A percentile compares a stretch with the other conserved stretches of the same genome.
Conservation (phyloP, 495 filamentous ascomycete species). For the Usnea hakonensis region DNA sequence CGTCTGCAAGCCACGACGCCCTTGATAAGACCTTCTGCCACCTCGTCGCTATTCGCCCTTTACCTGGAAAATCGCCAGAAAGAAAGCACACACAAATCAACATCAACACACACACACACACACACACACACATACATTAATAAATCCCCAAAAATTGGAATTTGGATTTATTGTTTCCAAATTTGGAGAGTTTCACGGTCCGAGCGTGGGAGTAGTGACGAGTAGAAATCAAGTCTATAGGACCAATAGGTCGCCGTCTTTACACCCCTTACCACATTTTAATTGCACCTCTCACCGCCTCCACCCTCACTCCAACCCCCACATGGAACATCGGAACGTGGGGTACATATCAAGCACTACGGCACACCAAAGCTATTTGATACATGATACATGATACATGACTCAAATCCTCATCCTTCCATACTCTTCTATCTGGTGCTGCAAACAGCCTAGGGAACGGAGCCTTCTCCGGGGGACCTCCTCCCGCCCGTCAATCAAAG, state of each 20-base stretch:
- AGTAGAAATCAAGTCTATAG: too few species aligned
- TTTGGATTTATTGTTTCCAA: not conserved
- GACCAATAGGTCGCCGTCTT: not conserved
- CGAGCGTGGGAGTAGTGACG: not conserved
- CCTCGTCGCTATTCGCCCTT: not conserved
- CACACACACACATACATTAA: too few species aligned
- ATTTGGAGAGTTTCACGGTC: not conserved
- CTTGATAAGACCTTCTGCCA: constrained; percentile 11
- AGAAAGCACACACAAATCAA: not conserved
- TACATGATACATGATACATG: too few species aligned
- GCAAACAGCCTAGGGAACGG: not conserved
- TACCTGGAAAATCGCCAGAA: too few species aligned
- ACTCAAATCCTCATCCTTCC: too few species aligned
- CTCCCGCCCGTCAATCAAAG: not conserved
- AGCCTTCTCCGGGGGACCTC: not conserved
- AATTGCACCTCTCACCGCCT: not conserved
- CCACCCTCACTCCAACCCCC: too few species aligned
- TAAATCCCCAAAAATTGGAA: too few species aligned
- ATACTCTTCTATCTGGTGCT: not conserved
- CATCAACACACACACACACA: too few species aligned
- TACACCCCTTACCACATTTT: not conserved
- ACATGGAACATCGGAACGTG: not conserved
- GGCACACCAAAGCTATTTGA: not conserved
- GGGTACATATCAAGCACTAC: not conserved
- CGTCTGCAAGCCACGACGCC: constrained; percentile 15